Conservation (phyloP, 2,329 filamentous ascomycete species). For the Tolypocladium inflatum region DNA sequence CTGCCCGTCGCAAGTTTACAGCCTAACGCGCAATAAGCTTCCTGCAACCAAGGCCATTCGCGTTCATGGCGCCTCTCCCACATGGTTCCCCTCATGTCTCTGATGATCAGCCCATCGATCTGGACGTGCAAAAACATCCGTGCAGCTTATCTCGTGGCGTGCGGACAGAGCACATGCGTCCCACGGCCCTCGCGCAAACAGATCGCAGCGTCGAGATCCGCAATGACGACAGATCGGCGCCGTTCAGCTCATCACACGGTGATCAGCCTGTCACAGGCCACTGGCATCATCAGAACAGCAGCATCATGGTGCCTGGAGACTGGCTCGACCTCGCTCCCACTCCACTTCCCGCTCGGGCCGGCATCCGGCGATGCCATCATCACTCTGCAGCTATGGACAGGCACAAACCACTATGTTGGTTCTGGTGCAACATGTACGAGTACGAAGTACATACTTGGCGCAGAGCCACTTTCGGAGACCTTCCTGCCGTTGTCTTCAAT, state of each 20-base stretch:
- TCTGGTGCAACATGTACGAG: not conserved
- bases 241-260: not conserved
- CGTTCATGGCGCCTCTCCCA: not conserved
- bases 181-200: not conserved
- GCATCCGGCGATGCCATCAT: not conserved
- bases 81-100: not conserved
- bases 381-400: not conserved
- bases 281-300: too few relatives aligned
- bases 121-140: not conserved
- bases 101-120: not conserved
- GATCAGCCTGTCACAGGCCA: not conserved
- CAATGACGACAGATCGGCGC: not conserved
- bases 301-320: not conserved
- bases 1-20: not conserved
- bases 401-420: not conserved
- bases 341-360: constrained; percentile 3
- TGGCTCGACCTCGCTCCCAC: not conserved
- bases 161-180: not conserved
- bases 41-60: not conserved
- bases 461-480: not conserved
- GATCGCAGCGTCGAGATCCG: not conserved
- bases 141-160: not conserved
- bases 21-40: not conserved
- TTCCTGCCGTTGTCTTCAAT: not conserved
- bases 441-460: not conserved